Conservation (phyloP, 139 green algal species). For the Volvox africanus region DNA sequence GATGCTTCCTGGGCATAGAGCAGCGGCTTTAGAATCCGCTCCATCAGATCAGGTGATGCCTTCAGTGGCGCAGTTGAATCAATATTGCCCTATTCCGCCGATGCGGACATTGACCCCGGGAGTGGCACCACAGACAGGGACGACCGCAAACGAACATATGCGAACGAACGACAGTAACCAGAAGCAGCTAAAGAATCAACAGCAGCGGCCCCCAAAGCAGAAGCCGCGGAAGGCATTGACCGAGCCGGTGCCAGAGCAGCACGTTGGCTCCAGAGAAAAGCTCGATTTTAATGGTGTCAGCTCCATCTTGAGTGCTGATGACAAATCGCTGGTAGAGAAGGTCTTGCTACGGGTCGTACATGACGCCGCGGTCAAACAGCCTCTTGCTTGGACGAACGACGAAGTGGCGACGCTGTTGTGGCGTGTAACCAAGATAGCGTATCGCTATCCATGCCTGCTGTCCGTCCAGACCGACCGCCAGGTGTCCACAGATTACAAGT, state of each 20-base stretch:
- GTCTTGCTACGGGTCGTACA: neutral
- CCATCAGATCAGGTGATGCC: neutral
- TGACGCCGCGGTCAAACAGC: neutral
- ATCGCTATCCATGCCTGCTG: neutral
- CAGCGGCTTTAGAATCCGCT: neutral
- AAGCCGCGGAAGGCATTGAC: neutral
- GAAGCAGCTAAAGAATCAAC: neutral
- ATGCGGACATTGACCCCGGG: neutral
- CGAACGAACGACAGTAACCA: neutral
- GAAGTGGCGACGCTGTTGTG: constrained; percentile 12
- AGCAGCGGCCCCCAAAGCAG: neutral
- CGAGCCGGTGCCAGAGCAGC: too few species aligned
- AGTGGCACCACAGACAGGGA: neutral
- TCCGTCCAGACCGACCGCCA: neutral
- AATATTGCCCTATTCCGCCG: neutral
- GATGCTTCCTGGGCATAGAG: neutral
- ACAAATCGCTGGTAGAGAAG: neutral
- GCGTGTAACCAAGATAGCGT: neutral
- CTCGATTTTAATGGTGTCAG: too few species aligned
- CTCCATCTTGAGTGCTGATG: neutral
- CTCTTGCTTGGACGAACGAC: neutral
- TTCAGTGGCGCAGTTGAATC: neutral
- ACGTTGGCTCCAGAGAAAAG: too few species aligned
- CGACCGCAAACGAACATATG: too few species aligned
- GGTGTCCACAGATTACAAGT: neutral